These are phyloP conservation scores for Debaryomyces fabryi DNA, from an alignment of 1,139 yeast species.

Conservation along the genomic window DNA sequence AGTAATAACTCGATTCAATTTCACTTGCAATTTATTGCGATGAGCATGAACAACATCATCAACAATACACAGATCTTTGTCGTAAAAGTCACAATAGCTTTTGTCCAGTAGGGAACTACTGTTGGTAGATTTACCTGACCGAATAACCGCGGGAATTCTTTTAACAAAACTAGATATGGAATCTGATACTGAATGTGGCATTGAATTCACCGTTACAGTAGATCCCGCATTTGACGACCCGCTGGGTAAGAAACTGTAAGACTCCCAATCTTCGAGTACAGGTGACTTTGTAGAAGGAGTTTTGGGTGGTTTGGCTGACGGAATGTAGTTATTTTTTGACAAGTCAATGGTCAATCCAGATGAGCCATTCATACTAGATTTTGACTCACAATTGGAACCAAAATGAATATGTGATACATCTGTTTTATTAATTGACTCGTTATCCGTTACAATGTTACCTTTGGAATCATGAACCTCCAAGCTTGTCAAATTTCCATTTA, in stretches of 20 bases:
- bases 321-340: conserved; percentile 5
- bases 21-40: background rate
- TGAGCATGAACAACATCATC: background rate
- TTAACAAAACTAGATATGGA: background rate
- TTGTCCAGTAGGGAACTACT: background rate
- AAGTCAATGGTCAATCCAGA: conserved; percentile 1
- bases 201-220: background rate
- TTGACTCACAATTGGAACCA: background rate
- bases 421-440: conserved; percentile 1
- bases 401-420: conserved; percentile 4
- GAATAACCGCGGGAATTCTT: background rate
- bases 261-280: conserved; percentile 4
- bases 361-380: background rate
- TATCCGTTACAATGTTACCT: background rate
- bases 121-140: background rate
- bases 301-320: conserved; percentile 9
- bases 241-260: background rate
- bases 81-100: background rate
- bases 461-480: conserved; percentile 12
- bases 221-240: background rate
- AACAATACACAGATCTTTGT: background rate
- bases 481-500: conserved; percentile 12
- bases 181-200: background rate
- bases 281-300: conserved; percentile 9
- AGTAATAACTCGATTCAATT: background rate